Percentiles rank a stretch among this genome's conserved stretches.
phyloP scores from a whole-genome alignment of 208 protist species.

The Vickermania ingenoplastis region DNA sequence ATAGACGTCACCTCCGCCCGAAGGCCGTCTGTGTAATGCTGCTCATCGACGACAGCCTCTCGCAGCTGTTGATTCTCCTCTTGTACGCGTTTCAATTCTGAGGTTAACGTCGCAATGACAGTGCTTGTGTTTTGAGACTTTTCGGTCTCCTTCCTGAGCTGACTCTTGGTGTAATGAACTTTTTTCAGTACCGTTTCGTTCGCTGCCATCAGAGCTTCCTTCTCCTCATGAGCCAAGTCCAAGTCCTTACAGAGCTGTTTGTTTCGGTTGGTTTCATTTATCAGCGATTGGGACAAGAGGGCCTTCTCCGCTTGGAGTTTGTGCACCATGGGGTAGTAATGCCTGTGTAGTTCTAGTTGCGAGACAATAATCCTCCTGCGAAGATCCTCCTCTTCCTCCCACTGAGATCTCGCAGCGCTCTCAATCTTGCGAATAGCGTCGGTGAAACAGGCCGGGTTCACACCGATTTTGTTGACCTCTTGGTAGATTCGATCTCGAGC shows the following conservation, averaged over 20 bases:
- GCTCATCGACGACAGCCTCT: no score
- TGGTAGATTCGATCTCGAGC: background rate
- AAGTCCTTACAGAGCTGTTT: background rate
- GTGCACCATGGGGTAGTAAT: background rate
- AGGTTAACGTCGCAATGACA: no score
- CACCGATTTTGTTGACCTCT: background rate
- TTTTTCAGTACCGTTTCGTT: background rate
- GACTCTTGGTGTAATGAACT: background rate
- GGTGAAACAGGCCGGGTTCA: background rate
- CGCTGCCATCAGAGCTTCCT: background rate
- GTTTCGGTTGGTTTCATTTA: background rate
- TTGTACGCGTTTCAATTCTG: no score
- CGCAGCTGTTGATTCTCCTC: no score
- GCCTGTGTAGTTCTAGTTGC: background rate
- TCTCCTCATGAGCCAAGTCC: background rate
- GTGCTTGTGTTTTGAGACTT: background rate
- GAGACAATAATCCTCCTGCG: background rate
- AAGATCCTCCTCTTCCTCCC: background rate
- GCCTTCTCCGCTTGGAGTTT: background rate
- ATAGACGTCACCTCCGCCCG: no score
- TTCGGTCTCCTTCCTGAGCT: background rate
- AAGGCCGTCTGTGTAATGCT: no score
- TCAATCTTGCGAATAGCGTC: background rate
- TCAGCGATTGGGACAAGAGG: background rate
- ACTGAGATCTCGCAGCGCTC: background rate